These are phyloP conservation scores for Peronospora belbahrii DNA, from an alignment of 352 stramenopile species.

Conservation along the genomic window DNA sequence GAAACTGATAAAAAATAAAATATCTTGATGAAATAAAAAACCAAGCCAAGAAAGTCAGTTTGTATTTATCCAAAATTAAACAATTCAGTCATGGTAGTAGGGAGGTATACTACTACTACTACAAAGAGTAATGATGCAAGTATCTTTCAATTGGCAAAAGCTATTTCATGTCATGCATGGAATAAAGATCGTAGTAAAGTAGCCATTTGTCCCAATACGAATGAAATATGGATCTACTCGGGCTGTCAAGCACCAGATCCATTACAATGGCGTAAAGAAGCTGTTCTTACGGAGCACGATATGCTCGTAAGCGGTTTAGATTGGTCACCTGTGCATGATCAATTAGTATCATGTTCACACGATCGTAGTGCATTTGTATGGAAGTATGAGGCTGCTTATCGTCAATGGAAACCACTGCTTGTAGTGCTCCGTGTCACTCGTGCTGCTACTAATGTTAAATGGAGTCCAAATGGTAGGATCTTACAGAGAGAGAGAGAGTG, in stretches of 20 bases:
- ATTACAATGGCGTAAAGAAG: conserved; percentile 78
- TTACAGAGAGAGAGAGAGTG: too few relatives aligned
- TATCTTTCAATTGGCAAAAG: conserved; percentile 71
- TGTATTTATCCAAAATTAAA: too few relatives aligned
- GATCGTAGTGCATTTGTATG: conserved; percentile 93
- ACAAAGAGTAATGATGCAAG: too few relatives aligned
- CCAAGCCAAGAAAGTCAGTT: too few relatives aligned
- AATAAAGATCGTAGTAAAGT: conserved; percentile 87
- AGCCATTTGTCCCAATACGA: conserved; percentile 88
- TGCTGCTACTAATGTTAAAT: conserved; percentile 90
- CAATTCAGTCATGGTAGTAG: too few relatives aligned
- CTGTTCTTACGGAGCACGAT: conserved; percentile 88
- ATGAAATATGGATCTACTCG: conserved; percentile 90
- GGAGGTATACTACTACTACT: too few relatives aligned
- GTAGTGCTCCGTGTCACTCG: conserved; percentile 89
- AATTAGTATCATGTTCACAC: conserved; percentile 92
- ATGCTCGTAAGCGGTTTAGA: conserved; percentile 90
- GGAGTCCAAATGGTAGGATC: conserved; percentile 80
- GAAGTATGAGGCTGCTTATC: conserved; percentile 82
- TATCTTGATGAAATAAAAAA: too few relatives aligned
- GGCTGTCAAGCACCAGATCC: conserved; percentile 69
- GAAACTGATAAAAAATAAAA: too few relatives aligned
- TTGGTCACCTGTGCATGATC: conserved; percentile 89
- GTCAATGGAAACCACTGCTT: conserved; percentile 88
- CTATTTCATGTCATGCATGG: conserved; percentile 89